Conservation (phyloP, 345 rosid species). For the Dipteronia dyeriana region DNA sequence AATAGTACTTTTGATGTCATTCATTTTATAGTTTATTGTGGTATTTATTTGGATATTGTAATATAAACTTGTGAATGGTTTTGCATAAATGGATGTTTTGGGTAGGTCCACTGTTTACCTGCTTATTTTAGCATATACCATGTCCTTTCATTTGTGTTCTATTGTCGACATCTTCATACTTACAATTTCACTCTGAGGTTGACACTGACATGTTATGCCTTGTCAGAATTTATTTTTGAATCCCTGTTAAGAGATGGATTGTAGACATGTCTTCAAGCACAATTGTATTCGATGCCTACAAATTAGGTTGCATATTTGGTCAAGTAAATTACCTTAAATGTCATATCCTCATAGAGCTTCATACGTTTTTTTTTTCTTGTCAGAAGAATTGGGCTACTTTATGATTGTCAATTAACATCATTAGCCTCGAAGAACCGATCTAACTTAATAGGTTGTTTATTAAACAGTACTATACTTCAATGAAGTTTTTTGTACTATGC, state of each 20-base stretch:
- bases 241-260: neutral
- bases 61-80: neutral
- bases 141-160: neutral
- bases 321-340: neutral
- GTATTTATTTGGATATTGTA: neutral
- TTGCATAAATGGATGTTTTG: neutral
- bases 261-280: neutral
- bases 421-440: neutral
- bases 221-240: neutral
- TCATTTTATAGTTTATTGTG: neutral
- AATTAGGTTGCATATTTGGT: neutral
- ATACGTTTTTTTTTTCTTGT: neutral
- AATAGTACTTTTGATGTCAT: neutral
- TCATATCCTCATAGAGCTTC: neutral
- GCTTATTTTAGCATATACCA: constrained; percentile 2
- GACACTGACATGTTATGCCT: neutral
- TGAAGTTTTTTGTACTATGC: neutral
- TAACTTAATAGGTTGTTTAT: neutral
- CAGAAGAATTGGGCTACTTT: neutral
- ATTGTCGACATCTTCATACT: neutral
- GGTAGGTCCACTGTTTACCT: neutral
- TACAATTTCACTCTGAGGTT: constrained; percentile 1
- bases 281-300: neutral
- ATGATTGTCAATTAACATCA: neutral
- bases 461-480: neutral